Conservation (phyloP, 1,284 basidiomycete species). For the Melampsora occidentalis region DNA sequence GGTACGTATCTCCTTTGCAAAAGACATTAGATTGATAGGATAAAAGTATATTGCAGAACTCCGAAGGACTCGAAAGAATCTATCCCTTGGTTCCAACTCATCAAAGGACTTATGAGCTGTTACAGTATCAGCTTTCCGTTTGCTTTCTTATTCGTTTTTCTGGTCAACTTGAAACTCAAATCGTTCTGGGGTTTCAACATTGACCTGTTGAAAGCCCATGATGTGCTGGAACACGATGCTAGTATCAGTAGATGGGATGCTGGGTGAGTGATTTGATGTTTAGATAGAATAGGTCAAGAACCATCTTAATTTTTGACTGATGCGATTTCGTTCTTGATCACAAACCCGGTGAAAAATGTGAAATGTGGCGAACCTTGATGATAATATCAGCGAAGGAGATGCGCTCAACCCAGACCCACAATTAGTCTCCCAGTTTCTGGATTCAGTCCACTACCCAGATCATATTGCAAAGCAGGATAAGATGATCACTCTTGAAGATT, state of each 20-base stretch:
- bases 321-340: background rate
- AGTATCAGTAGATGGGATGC: constrained; percentile 30
- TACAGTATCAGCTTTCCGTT: constrained; percentile 35
- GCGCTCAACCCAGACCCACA: constrained; percentile 16
- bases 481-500: constrained; percentile 33
- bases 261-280: background rate
- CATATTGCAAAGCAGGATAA: constrained; percentile 6
- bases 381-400: constrained; percentile 19
- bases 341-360: no score
- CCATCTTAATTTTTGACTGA: background rate
- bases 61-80: constrained; percentile 29
- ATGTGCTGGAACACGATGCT: constrained; percentile 39
- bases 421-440: constrained; percentile 19
- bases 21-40: background rate
- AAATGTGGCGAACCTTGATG: background rate
- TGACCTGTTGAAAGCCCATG: constrained; percentile 22
- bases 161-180: constrained; percentile 22
- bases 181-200: constrained; percentile 16
- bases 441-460: constrained; percentile 9
- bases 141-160: constrained; percentile 23
- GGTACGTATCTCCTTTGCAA: background rate
- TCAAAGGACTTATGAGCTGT: constrained; percentile 19
- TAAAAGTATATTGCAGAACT: constrained; percentile 5
- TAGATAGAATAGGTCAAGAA: background rate
- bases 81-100: constrained; percentile 11